Conservation (phyloP, 352 stramenopile species). For the Peronospora destructor region DNA sequence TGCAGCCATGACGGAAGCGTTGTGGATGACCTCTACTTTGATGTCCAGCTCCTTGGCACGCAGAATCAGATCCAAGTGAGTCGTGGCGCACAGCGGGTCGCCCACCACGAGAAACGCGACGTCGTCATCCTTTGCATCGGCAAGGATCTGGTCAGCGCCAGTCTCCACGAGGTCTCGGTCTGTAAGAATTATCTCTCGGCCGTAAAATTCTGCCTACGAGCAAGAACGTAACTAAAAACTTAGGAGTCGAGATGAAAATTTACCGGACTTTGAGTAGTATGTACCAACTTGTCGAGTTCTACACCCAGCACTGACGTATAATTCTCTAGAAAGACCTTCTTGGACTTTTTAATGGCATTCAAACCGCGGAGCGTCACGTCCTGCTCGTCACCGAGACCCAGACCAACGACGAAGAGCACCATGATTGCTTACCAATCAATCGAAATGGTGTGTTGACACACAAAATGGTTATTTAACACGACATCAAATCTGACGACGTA, state of each 20-base stretch:
- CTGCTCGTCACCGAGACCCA: constrained; percentile 97
- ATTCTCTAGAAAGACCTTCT: constrained; percentile 95
- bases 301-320: constrained; percentile 97
- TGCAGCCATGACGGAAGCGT: constrained; percentile 97
- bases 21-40: constrained; percentile 95
- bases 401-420: constrained; percentile 95
- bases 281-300: constrained; percentile 63
- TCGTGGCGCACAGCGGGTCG: constrained; percentile 97
- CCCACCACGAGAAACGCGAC: constrained; percentile 97
- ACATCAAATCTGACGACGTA: too few relatives aligned
- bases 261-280: too few relatives aligned
- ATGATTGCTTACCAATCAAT: constrained; percentile 18
- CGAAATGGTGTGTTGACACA: too few relatives aligned
- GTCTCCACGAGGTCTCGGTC: constrained; percentile 96
- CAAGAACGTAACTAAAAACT: neutral
- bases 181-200: constrained; percentile 78
- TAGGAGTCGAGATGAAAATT: too few relatives aligned
- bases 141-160: constrained; percentile 93
- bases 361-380: constrained; percentile 96
- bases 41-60: constrained; percentile 90
- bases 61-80: constrained; percentile 97
- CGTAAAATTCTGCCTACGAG: constrained; percentile 89
- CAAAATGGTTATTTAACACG: too few relatives aligned
- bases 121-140: constrained; percentile 84
- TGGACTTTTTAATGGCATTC: constrained; percentile 91